Percentiles rank a stretch among this genome's conserved stretches.
These are phyloP conservation scores for Petunia axillaris DNA, from an alignment of 257 asterid species.

Conservation along the genomic window DNA sequence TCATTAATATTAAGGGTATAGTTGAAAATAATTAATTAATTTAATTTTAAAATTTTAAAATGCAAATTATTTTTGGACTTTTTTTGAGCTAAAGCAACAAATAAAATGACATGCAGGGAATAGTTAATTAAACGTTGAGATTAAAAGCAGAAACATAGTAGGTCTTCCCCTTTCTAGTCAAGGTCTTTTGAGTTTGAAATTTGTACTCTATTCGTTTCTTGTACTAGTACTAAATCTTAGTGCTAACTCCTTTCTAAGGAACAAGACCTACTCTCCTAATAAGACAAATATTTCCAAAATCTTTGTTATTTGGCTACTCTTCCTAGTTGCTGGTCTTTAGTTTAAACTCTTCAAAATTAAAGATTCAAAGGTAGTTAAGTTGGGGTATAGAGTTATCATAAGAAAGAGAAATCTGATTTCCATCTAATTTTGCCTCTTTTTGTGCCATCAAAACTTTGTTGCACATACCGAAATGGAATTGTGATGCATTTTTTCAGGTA, in stretches of 20 bases:
- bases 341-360: neutral
- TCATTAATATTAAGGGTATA: no score
- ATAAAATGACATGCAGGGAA: no score
- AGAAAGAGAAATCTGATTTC: neutral
- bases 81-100: no score
- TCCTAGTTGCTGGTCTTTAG: neutral
- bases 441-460: no score
- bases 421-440: no score
- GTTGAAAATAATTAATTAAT: no score
- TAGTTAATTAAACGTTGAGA: no score
- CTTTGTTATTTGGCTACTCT: neutral
- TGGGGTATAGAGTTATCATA: neutral
- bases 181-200: neutral
- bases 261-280: neutral
- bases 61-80: no score
- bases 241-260: neutral
- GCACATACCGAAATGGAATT: no score
- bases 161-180: neutral
- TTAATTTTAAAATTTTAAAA: no score
- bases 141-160: neutral
- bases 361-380: neutral
- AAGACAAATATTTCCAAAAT: neutral
- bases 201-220: neutral
- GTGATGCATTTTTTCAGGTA: no score
- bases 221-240: neutral